Evolutionary conservation across 1,284 basidiomycete species (phyloP).

Genomic region (Leccinum huronense): DNA sequence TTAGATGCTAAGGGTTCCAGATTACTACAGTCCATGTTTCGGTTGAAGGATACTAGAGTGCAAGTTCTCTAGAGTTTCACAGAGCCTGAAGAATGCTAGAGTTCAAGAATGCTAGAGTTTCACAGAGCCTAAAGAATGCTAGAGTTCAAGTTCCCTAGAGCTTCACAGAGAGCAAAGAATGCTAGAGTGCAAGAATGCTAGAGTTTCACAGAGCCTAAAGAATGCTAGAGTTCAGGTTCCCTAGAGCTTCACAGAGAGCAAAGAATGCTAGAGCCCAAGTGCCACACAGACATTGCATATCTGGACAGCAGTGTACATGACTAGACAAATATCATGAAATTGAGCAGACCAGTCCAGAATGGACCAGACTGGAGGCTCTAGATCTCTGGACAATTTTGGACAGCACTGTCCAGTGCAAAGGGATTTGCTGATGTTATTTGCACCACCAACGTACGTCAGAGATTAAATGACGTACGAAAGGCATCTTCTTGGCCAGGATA

Average conservation of each 20-base stretch:
- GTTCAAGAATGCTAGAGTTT: not conserved
- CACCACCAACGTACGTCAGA: not conserved
- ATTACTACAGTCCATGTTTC: no score
- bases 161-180: not conserved
- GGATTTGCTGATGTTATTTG: not conserved
- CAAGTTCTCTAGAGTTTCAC: no score
- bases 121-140: not conserved
- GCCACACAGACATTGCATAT: not conserved
- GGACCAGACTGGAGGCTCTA: not conserved
- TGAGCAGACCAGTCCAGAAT: not conserved
- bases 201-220: no score
- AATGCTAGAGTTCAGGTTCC: not conserved
- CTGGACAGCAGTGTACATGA: not conserved
- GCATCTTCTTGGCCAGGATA: slow-evolving; percentile 94
- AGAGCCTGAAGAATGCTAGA: not conserved
- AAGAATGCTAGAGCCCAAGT: not conserved
- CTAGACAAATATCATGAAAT: no score
- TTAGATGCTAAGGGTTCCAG: no score
- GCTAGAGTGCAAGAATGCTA: not conserved
- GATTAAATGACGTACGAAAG: slow-evolving; percentile 53
- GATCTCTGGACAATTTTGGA: not conserved
- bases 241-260: not conserved
- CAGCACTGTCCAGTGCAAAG: not conserved
- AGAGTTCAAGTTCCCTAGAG: not conserved
- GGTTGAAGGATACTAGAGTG: no score